Evolutionary conservation across 1,284 basidiomycete genomes (phyloP), one percentile per base, ranked within the genome.

Genomic region (Cryptococcus sp.): DNA sequence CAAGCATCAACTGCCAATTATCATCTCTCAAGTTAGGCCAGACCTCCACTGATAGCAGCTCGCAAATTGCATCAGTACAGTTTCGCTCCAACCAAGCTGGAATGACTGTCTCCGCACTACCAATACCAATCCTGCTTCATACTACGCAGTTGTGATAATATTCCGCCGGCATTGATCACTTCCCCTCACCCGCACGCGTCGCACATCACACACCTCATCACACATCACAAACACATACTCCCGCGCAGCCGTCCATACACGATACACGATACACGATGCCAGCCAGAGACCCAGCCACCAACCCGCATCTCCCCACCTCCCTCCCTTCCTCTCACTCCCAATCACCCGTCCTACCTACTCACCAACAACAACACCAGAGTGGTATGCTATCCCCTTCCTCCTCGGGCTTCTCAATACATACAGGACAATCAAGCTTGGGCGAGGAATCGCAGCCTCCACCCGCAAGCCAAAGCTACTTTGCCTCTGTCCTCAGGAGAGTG

Each of bases 271-370:
- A 41, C 65, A 60, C 17, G 4, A 73, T 76, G 74, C 72, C 74
- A 20, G 74, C 72, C 25, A 61, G 74, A 40, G 74, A 76, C 54
- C 72, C 72, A 3, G 66, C 66, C 4, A 64, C 69, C 8, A 66
- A 70, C 10, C 68, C 71, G n/a, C 66, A 68, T 45, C 54, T 69
- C 20, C 66, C 70, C 1, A 56, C 64, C 3, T 52, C 54, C 42
- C 54, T 65, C 47, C 54, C 49, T 42, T 49, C 62, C 23, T 58
- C 59, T 54, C 59, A 55, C 25, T 52, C 53, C 39, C 48, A 59
- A 25, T 40, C 56, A 27, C 54, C 63, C 15, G 45, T 57, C 50
- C 54, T 64, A 27, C 61, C 54, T 38, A 57, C 13, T 35, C 48
- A 53, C 54, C 56, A 68, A 49, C 27, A 50, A 51, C 23, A 57